A percentile compares a stretch with the other conserved stretches of the same genome.
Conservation (phyloP, 805 yeast species). For the Ogataea wickerhamii region DNA sequence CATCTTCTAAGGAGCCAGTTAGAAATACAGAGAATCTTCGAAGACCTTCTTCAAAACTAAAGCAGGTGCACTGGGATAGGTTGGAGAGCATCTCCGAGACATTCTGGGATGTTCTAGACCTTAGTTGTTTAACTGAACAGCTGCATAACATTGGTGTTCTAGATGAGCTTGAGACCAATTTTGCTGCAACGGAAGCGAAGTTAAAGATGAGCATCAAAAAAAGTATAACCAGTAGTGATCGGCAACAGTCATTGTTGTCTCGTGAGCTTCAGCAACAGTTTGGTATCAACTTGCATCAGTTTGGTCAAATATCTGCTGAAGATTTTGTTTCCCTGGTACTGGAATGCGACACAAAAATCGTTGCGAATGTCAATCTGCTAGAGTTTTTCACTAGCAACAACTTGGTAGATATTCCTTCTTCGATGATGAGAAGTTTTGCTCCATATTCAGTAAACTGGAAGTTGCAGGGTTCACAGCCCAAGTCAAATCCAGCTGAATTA, state of each 20-base stretch:
- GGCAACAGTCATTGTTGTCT: conserved; percentile 54
- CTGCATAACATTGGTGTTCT: conserved; percentile 59
- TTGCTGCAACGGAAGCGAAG: conserved; percentile 39
- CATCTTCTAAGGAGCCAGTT: not conserved
- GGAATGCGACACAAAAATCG: conserved; percentile 54
- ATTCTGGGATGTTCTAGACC: conserved; percentile 55
- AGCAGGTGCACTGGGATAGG: conserved; percentile 83
- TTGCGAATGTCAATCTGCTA: conserved; percentile 52
- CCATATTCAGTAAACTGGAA: conserved; percentile 58
- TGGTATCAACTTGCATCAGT: conserved; percentile 71
- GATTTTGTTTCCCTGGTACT: conserved; percentile 54
- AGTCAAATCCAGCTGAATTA: conserved; percentile 52
- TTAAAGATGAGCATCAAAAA: conserved; percentile 27
- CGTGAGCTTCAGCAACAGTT: conserved; percentile 76
- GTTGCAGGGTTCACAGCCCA: conserved; percentile 38
- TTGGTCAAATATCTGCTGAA: conserved; percentile 48
- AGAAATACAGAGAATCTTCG: conserved; percentile 2
- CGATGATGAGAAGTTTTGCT: conserved; percentile 51
- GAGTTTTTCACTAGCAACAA: conserved; percentile 72
- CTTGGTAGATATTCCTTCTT: conserved; percentile 54
- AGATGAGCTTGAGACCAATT: conserved; percentile 57
- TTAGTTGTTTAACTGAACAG: conserved; percentile 42
- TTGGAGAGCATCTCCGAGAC: conserved; percentile 56
- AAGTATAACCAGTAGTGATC: conserved; percentile 39
- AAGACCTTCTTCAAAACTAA: conserved; percentile 43